Base-by-base conservation (phyloP, 192 early-diverging fungal genomes). In the Backusella tarrabulga region DNA sequence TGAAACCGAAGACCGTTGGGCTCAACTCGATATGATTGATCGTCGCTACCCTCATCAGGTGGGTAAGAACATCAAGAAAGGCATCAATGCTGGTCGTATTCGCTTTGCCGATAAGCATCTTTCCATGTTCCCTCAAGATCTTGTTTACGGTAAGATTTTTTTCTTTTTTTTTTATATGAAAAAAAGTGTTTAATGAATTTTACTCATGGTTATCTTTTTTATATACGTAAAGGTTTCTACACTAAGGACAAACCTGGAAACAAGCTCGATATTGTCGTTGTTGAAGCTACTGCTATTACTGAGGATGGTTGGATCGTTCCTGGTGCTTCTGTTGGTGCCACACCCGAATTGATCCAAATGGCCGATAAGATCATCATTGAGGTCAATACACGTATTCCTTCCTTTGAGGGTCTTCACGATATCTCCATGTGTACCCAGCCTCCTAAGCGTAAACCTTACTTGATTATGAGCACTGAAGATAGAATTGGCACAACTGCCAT, bases 61-160 rank as follows among this genome's bases (percentile, higher is more conserved):
- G 46, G 83, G 83, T 0, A 77, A 74, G 34, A 67, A 80, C 15
- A 79, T 85, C 63, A 82, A 83, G 44, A 77, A 78, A 60, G 81
- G 76, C 34, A 85, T 85, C 35, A 85, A 85, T 60, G 76, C 42
- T 36, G 81, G 81, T 21, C 78, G 74, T 66, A 85, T 83, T 74
- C 69, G 74, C 19, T 85, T 85, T 80, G 83, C 83, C 40, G 83
- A 85, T 66, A 85, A 85, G 69, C 83, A 85, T 73, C 77, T 85
- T 69, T 85, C 83, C 23, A 79, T 83, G 77, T 85, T 85, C 67
- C 83, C 83, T 42, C 80, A 83, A 40, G 81, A 82, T 67, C 67
- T 82, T 40, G 74, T 78, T 6, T 82, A 82, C 50, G 81, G 81
- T 78, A 63, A 75, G 76, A 21, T 32, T 32, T 32, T 32, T 32